Percentiles rank a stretch among this genome's conserved stretches.
Evolutionary conservation across 1,139 yeast genomes (phyloP).

Genomic region (Pichia sp.): DNA sequence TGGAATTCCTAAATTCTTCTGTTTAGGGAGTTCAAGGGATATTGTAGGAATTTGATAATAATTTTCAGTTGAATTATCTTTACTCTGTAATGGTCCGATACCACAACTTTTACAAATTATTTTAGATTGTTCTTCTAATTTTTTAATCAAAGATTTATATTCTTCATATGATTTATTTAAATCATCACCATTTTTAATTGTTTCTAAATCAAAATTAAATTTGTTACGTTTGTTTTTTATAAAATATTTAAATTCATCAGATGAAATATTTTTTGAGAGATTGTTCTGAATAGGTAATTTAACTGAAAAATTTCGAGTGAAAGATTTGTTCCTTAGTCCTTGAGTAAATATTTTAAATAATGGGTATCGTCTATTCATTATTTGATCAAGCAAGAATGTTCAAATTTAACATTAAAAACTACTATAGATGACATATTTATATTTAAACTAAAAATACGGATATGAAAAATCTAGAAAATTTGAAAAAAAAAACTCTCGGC

Average conservation of each 20-base stretch:
- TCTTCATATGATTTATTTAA: constrained; percentile 8
- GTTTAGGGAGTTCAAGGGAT: background rate
- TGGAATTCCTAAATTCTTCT: background rate
- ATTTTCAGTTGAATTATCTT: background rate
- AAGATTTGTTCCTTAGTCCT: no score
- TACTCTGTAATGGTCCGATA: constrained; percentile 7
- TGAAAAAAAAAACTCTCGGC: no score
- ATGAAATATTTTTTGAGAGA: no score
- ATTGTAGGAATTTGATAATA: constrained; percentile 4
- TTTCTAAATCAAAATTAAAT: background rate
- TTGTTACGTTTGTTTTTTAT: background rate
- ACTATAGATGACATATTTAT: no score
- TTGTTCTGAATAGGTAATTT: no score
- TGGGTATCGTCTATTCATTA: no score
- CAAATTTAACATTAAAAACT: no score
- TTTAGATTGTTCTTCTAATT: background rate
- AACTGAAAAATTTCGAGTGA: no score
- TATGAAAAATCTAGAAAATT: no score
- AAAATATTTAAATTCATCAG: background rate
- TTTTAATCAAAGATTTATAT: constrained; percentile 6
- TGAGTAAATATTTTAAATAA: no score
- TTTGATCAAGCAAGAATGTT: no score
- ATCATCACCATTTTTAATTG: background rate
- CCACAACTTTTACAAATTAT: constrained; percentile 12
- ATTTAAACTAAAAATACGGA: no score